phyloP scores from a whole-genome alignment of 2,329 filamentous ascomycete species.

The Chrysosporium queenslandicum region DNA sequence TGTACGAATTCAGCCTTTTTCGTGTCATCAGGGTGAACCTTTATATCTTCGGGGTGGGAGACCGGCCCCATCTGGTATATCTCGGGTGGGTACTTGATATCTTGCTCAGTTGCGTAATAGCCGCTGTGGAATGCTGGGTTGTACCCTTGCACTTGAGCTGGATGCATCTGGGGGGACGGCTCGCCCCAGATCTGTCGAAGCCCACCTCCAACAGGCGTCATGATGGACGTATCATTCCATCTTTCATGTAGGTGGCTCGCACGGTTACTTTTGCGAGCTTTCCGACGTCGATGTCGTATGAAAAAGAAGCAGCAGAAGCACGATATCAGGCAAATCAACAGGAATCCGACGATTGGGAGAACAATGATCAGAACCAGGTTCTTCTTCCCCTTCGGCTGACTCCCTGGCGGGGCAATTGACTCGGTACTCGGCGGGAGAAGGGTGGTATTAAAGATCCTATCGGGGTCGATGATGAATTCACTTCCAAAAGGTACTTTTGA shows the following conservation, averaged over 20 bases:
- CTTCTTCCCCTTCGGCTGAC: constrained; percentile 13
- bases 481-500: constrained; percentile 29
- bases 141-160: not conserved
- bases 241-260: constrained; percentile 26
- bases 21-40: constrained; percentile 1
- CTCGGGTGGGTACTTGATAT: constrained; percentile 17
- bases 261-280: constrained; percentile 22
- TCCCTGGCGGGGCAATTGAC: constrained; percentile 19
- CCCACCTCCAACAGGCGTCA: constrained; percentile 19
- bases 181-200: constrained; percentile 23
- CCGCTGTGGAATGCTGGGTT: constrained; percentile 2
- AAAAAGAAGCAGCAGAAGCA: constrained; percentile 35
- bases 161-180: constrained; percentile 3
- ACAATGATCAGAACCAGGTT: constrained; percentile 35
- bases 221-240: constrained; percentile 28
- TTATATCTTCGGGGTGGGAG: no score
- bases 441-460: constrained; percentile 34
- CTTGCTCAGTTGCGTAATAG: constrained; percentile 7
- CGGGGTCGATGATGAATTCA: constrained; percentile 33
- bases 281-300: constrained; percentile 35
- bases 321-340: constrained; percentile 28
- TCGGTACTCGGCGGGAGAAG: constrained; percentile 28
- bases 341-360: constrained; percentile 35
- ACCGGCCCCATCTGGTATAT: constrained; percentile 13
- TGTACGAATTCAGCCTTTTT: constrained; percentile 9